Evolutionary conservation across 306 rosid species (phyloP).

Genomic region (Cucurbita moschata): DNA sequence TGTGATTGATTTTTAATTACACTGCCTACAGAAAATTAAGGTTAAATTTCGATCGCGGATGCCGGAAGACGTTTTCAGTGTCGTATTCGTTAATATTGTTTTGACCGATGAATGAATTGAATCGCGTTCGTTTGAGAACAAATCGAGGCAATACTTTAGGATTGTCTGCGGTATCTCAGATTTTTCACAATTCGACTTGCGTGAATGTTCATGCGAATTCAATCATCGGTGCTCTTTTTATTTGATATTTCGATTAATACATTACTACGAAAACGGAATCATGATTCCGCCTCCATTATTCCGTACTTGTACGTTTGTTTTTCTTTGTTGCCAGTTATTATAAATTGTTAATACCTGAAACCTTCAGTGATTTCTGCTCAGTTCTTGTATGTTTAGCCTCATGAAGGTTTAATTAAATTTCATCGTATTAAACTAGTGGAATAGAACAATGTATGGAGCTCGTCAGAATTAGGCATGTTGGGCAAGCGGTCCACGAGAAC

Average conservation of each 20-base stretch:
- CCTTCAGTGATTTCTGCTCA: not conserved
- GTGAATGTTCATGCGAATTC: not conserved
- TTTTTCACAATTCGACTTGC: not conserved
- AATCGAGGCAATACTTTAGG: not conserved
- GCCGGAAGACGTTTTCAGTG: not conserved
- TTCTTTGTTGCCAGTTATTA: not conserved
- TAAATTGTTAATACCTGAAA: not conserved
- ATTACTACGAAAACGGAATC: not conserved
- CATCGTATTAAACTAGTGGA: not conserved
- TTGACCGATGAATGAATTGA: not conserved
- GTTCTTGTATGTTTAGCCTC: not conserved
- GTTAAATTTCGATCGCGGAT: not conserved
- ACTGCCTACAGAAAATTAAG: not conserved
- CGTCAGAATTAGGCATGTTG: not conserved
- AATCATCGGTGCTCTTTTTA: not conserved
- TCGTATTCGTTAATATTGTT: not conserved
- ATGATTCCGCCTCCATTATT: not conserved
- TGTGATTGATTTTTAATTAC: not conserved
- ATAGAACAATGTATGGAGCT: not conserved
- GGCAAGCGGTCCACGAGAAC: not conserved
- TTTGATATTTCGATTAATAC: not conserved
- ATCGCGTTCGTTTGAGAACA: not conserved
- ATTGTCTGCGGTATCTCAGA: not conserved
- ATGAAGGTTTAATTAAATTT: not conserved
- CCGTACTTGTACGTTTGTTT: not conserved